phyloP scores from a whole-genome alignment of 1,139 yeast species.

The Zygotorulaspora mrakii region DNA sequence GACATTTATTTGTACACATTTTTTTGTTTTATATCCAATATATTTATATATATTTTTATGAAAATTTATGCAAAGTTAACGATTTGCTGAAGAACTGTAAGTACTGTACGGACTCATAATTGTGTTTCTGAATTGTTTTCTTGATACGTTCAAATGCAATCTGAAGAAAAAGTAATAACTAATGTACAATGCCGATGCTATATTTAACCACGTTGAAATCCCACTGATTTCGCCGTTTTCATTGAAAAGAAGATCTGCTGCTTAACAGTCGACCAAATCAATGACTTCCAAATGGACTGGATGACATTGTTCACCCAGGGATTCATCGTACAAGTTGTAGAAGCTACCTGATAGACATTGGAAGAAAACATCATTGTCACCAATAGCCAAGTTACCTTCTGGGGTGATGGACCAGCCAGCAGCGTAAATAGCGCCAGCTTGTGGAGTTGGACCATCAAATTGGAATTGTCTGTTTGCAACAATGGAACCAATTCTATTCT shows the following conservation, averaged over 20 bases:
- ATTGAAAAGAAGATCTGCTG: slow-evolving; percentile 15
- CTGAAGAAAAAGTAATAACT: slow-evolving; percentile 7
- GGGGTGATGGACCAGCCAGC: slow-evolving; percentile 73
- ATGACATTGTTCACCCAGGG: slow-evolving; percentile 63
- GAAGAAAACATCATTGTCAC: slow-evolving; percentile 63
- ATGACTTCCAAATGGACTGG: slow-evolving; percentile 63
- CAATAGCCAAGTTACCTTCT: slow-evolving; percentile 69
- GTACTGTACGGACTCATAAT: too few relatives aligned
- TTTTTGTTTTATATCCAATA: not conserved
- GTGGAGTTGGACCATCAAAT: slow-evolving; percentile 89
- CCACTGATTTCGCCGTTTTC: slow-evolving; percentile 2
- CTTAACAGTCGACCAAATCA: slow-evolving; percentile 59
- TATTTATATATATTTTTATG: slow-evolving; percentile 4
- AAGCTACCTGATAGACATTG: slow-evolving; percentile 78
- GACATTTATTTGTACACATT: too few relatives aligned
- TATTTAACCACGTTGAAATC: slow-evolving; percentile 6
- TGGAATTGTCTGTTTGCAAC: slow-evolving; percentile 89
- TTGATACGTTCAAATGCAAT: not conserved
- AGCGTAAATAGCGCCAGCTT: slow-evolving; percentile 84
- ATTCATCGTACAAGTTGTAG: slow-evolving; percentile 78
- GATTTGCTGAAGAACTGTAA: slow-evolving; percentile 11
- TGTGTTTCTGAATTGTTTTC: too few relatives aligned
- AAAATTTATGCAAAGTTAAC: slow-evolving; percentile 1
- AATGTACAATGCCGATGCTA: slow-evolving; percentile 18
- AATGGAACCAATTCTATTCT: slow-evolving; percentile 77